Percentiles rank a stretch among this genome's conserved stretches.
Evolutionary conservation across 306 rosid genomes (phyloP).

Genomic region (Gastrolobium bilobum): DNA sequence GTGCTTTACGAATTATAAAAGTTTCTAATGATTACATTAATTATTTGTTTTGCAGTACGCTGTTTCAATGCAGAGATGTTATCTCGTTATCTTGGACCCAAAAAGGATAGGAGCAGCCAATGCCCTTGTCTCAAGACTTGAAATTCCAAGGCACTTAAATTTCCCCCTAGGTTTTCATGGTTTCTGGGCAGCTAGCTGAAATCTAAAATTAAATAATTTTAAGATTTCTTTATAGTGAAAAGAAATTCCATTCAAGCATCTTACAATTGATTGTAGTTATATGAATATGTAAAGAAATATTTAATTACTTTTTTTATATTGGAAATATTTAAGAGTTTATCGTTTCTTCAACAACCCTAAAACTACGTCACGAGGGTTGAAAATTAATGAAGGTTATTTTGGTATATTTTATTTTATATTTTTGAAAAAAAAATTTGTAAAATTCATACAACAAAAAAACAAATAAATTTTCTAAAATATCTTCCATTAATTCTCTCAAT

Average conservation of each 20-base stretch:
- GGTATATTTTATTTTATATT: no score
- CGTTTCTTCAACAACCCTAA: no score
- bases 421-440: no score
- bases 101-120: slow-evolving; percentile 68
- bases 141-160: slow-evolving; percentile 81
- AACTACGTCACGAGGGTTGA: no score
- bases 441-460: no score
- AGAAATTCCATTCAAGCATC: background rate
- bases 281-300: no score
- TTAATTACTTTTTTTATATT: no score
- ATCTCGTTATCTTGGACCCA: slow-evolving; percentile 71
- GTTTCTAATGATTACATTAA: background rate
- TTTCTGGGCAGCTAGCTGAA: slow-evolving; percentile 71
- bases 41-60: slow-evolving; percentile 73
- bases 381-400: no score
- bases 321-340: no score
- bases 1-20: background rate
- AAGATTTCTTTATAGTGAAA: background rate
- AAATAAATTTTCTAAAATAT: no score
- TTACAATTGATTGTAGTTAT: background rate
- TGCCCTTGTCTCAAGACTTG: slow-evolving; percentile 79
- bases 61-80: slow-evolving; percentile 80
- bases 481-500: no score
- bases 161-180: slow-evolving; percentile 94
- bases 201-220: slow-evolving; percentile 11